These are phyloP conservation scores for Eleusine indica DNA, from an alignment of 176 grass and related monocot species.

Conservation along the genomic window DNA sequence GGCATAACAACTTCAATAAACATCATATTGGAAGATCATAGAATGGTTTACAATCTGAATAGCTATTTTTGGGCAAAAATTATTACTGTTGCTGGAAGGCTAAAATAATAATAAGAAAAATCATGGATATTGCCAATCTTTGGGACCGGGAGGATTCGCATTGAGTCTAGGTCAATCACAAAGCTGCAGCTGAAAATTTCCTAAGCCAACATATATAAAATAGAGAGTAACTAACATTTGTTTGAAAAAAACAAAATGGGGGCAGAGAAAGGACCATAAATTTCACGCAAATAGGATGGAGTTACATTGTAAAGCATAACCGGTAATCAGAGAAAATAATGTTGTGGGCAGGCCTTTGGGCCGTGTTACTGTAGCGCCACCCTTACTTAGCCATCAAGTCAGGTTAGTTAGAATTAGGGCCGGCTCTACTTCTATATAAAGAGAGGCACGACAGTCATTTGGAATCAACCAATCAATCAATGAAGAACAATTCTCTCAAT, in stretches of 20 bases:
- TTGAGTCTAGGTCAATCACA: not conserved
- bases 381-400: too few species aligned
- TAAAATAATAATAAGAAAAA: not conserved
- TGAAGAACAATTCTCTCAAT: too few species aligned
- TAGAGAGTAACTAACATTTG: not conserved
- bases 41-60: slow-evolving; percentile 3
- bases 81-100: not conserved
- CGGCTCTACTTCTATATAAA: too few species aligned
- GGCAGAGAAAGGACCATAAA: not conserved
- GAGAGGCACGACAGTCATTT: too few species aligned
- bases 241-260: not conserved
- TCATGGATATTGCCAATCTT: not conserved
- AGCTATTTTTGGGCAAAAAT: not conserved
- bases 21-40: slow-evolving; percentile 7
- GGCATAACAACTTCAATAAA: slow-evolving; percentile 19
- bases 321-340: not conserved
- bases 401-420: too few species aligned
- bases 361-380: too few species aligned
- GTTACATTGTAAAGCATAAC: not conserved
- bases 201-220: too few species aligned
- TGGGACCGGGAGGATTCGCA: not conserved
- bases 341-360: not conserved
- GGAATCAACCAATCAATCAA: too few species aligned
- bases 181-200: not conserved
- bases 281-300: not conserved